Evolutionary conservation across 441 rosid species (phyloP).

Genomic region (California macrophylla): DNA sequence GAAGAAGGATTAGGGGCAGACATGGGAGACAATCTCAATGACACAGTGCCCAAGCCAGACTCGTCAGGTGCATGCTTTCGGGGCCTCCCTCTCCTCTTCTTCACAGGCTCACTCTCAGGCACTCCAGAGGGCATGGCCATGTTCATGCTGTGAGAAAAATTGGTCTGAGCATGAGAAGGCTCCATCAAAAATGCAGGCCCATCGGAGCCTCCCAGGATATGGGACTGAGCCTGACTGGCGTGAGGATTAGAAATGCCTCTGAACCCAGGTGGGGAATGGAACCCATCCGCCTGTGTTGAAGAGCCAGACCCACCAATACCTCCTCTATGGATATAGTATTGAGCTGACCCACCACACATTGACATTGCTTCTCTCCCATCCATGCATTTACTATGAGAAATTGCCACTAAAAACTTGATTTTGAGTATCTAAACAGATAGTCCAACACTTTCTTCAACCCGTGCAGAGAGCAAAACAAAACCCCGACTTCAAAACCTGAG

Average conservation of each 20-base stretch:
- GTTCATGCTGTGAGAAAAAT: slow-evolving; percentile 48
- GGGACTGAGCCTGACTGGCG: slow-evolving; percentile 35
- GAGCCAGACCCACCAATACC: slow-evolving; percentile 22
- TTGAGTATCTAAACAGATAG: not conserved
- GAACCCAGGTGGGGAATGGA: slow-evolving; percentile 49
- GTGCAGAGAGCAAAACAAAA: not conserved
- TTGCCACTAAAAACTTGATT: slow-evolving; percentile 17
- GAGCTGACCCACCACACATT: slow-evolving; percentile 68
- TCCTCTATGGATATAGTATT: slow-evolving; percentile 77
- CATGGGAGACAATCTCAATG: slow-evolving; percentile 73
- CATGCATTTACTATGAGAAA: slow-evolving; percentile 65
- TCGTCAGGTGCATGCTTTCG: slow-evolving; percentile 83
- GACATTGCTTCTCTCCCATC: slow-evolving; percentile 96
- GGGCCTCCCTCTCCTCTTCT: slow-evolving; percentile 96
- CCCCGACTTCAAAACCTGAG: not conserved
- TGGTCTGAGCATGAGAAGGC: slow-evolving; percentile 30
- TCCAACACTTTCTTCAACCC: not conserved
- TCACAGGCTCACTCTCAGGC: slow-evolving; percentile 43
- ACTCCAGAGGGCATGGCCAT: slow-evolving; percentile 46
- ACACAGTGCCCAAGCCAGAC: slow-evolving; percentile 33
- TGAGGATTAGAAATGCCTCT: slow-evolving; percentile 45
- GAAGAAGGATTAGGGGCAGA: slow-evolving; percentile 42
- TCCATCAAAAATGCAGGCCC: slow-evolving; percentile 50
- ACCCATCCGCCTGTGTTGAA: slow-evolving; percentile 46
- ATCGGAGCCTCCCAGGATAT: slow-evolving; percentile 22